Percentiles rank a stretch among this genome's conserved stretches.
These are phyloP conservation scores for Psilocybe tampanensis DNA, from an alignment of 768 basidiomycete species.

Conservation along the genomic window DNA sequence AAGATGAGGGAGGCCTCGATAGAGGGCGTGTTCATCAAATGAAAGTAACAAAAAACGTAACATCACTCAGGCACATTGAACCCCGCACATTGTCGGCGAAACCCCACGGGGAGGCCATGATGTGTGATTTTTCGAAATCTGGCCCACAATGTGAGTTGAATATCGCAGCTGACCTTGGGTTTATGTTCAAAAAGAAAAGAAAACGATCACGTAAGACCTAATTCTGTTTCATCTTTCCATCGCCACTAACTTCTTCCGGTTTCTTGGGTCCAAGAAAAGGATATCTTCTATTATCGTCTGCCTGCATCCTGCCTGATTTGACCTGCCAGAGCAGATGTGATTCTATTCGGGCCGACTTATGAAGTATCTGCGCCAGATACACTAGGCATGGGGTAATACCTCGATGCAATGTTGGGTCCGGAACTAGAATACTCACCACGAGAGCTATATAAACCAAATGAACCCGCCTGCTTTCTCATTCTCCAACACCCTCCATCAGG, in stretches of 20 bases:
- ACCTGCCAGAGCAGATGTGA: not conserved
- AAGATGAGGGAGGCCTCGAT: not conserved
- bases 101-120: conserved; percentile 13
- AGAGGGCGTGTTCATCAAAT: not conserved
- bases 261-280: not conserved
- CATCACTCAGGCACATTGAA: conserved; percentile 11
- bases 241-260: conserved; percentile 2
- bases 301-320: conserved; percentile 11
- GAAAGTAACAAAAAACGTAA: not conserved
- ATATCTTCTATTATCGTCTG: not conserved
- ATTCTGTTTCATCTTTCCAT: not conserved
- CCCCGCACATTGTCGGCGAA: conserved; percentile 8
- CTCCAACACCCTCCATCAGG: not conserved
- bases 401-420: not conserved
- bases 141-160: not conserved
- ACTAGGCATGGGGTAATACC: conserved; percentile 9
- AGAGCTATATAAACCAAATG: conserved; percentile 7
- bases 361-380: conserved; percentile 1
- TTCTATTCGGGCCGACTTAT: conserved; percentile 11
- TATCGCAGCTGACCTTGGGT: conserved; percentile 10
- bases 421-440: not conserved
- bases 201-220: not conserved
- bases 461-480: not conserved
- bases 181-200: conserved; percentile 3
- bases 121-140: conserved; percentile 3